Evolutionary conservation across 1,139 yeast genomes (phyloP), one percentile per base, ranked within the genome.

Genomic region (Blastobotrys petasosporus): DNA sequence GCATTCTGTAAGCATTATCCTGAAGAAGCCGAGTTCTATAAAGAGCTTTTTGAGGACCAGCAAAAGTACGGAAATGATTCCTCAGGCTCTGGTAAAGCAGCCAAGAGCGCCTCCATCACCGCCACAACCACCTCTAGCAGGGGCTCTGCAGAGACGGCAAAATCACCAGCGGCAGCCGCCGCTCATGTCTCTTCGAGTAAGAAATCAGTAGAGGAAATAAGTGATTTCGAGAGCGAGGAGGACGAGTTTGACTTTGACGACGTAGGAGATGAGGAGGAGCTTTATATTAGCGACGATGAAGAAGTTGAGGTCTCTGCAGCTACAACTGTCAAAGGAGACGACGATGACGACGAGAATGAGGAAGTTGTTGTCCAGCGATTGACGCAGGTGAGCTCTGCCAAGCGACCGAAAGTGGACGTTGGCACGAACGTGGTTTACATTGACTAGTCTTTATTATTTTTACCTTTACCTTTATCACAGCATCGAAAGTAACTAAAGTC

Each of bases 11-110:
- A 13, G 7, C 44, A 39, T 25, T 44, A 31, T 20, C 30, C 40
- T 12, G 47, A 44, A 10, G 47, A 44, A n/a, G 43, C 43, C 3
- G 43, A 44, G 20, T 44, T 39, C 31, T 44, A 44, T 30, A 25
- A n/a, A 8, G 44, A 44, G 6, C 30, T 39, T 25, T 25, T 39
- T 7, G 39, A 43, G 13, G 32, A 28, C 17, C 36, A 41, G 29
- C 13, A 25, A 11, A 41, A 20, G 13, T 15, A 34, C 33, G 33
- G 39, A 12, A 13, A 30, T 9, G 12, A 6, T 4, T 20, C 25
- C 6, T 20, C 25, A 20, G 25, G 25, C 7, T 20, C 25, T 4
- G 25, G 25, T 7, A 20, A 20, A 20, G 25, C 25, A 20, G 25
- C 25, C 6, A 20, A 20, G 25, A 30, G 36, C 4, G 9, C 7